A percentile compares a stretch with the other conserved stretches of the same genome.
Conservation (phyloP, 1,284 basidiomycete genomes). For the Fomitopsis palustris region DNA sequence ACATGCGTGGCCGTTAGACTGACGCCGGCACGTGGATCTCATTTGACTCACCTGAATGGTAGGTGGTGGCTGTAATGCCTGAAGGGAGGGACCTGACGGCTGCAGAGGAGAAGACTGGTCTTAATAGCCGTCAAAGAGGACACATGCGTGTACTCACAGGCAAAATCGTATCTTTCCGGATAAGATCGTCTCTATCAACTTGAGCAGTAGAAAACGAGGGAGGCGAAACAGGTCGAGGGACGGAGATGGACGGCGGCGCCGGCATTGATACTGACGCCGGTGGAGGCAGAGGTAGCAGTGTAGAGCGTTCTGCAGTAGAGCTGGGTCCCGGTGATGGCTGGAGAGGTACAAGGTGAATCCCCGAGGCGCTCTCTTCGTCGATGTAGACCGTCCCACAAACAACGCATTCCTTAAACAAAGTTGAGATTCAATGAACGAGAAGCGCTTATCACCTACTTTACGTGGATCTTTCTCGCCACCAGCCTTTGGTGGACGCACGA, state of each 20-base stretch:
- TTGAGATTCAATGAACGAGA: neutral
- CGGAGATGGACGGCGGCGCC: neutral
- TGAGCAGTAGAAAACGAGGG: neutral
- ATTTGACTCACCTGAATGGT: slow-evolving; percentile 3
- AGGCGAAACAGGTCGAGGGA: neutral
- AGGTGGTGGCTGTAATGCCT: slow-evolving; percentile 3
- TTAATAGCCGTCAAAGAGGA: neutral
- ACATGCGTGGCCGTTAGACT: slow-evolving; percentile 1
- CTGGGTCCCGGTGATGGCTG: slow-evolving; percentile 9
- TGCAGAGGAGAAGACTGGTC: neutral
- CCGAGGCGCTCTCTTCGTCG: slow-evolving; percentile 47
- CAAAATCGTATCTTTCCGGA: neutral
- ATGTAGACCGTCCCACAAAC: slow-evolving; percentile 64
- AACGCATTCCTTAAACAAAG: slow-evolving; percentile 64
- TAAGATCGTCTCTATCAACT: slow-evolving; percentile 9
- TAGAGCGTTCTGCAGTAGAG: neutral
- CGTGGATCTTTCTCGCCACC: slow-evolving; percentile 56
- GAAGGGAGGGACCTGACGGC: neutral
- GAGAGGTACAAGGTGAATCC: slow-evolving; percentile 43
- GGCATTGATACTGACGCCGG: neutral
- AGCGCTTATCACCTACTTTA: slow-evolving; percentile 42
- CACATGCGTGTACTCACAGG: neutral
- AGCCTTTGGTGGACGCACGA: slow-evolving; percentile 68
- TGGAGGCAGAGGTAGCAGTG: neutral
- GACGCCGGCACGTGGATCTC: neutral